Evolutionary conservation across 805 yeast species (phyloP), one percentile per base, ranked within the genome.

Genomic region (Torulaspora maleeae): DNA sequence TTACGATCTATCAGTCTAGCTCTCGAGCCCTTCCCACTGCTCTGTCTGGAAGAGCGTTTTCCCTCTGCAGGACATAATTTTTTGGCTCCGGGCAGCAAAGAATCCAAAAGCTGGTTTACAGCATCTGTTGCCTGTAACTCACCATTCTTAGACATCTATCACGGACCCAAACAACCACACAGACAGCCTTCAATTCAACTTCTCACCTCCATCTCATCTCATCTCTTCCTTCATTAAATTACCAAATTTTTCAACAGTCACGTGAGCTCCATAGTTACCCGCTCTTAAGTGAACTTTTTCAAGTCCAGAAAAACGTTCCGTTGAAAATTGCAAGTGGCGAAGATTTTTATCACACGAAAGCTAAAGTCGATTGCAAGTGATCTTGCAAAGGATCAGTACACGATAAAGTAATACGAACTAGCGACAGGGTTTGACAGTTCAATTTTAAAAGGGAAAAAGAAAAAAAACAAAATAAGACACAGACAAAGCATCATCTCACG

Each of bases 51-150:
- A 28, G 40, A 40, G 22, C 38, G 32, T 9, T 12, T 39, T 27
- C 47, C 45, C 11, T 38, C 43, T 5, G 36, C 44, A 13, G 45
- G 41, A 30, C 10, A 22, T n/a, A 54, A 36, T 24, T 50, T 52
- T 7, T 56, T 45, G 38, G 68, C 63, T 19, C 72, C 73, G 7
- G 75, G 76, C 8, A 71, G 55, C 5, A 72, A 53, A 8, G 51
- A 50, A 25, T 64, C 56, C 24, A 73, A 53, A 8, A 77, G 63
- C 44, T 63, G 67, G 50, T 71, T 72, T n/a, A 76, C 74, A 0
- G 75, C 71, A 8, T 54, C 45, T 15, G 64, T 63, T 0, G 76
- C 73, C 45, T 68, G 71, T 10, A 56, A 37, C 43, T 68, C 63
- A 5, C 74, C 59, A 3, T 60, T 42, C 13, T 58, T 58, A 3